A percentile compares a stretch with the other conserved stretches of the same genome.
These are phyloP conservation scores for Pseudonitzschia pungens DNA, from an alignment of 108 stramenopile genomes.

Conservation along the genomic window DNA sequence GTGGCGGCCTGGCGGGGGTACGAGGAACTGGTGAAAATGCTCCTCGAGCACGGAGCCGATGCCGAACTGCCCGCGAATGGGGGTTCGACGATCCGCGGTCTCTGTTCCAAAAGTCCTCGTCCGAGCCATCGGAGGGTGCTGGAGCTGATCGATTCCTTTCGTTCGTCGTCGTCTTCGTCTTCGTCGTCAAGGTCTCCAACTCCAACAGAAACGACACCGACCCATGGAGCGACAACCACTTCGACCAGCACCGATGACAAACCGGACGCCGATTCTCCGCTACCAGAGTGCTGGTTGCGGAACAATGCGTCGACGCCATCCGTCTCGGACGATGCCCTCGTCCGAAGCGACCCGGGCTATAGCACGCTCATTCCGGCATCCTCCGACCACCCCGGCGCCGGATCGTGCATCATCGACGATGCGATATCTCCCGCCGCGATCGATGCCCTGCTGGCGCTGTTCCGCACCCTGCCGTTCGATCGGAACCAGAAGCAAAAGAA, in stretches of 20 bases:
- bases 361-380: conserved; percentile 47
- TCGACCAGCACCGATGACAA: background rate
- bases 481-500: conserved; percentile 35
- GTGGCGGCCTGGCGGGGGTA: conserved; percentile 69
- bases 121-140: background rate
- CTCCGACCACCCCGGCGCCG: conserved; percentile 74
- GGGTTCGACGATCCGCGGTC: conserved; percentile 43
- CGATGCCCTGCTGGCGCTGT: conserved; percentile 44
- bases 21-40: conserved; percentile 30
- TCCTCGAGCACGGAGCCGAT: conserved; percentile 70
- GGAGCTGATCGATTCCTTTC: background rate
- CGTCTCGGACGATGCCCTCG: background rate
- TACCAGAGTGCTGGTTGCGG: conserved; percentile 2
- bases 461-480: conserved; percentile 46
- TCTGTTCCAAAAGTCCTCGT: conserved; percentile 21
- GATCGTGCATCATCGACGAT: conserved; percentile 67
- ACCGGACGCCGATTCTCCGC: background rate
- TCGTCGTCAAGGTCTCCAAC: too few relatives aligned
- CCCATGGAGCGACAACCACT: background rate
- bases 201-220: too few relatives aligned
- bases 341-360: background rate
- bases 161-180: background rate
- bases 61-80: conserved; percentile 50
- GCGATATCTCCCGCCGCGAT: conserved; percentile 39
- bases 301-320: background rate